phyloP scores from a whole-genome alignment of 805 yeast genomes.

The Barnettozyma sp. region DNA sequence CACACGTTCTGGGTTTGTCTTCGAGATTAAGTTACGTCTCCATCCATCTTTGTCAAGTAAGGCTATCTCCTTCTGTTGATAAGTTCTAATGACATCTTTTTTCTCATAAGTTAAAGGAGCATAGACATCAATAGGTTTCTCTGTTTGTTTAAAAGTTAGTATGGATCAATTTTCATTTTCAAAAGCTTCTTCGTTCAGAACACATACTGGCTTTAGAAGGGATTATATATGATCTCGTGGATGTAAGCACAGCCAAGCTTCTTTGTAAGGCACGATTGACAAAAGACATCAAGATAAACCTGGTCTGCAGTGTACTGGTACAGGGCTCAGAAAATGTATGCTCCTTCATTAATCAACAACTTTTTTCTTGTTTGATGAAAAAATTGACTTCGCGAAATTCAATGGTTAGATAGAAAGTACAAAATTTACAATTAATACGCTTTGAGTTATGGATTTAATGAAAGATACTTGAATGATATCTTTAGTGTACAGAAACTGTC shows the following conservation, averaged over 20 bases:
- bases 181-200: too few relatives aligned
- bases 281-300: neutral
- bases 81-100: constrained; percentile 20
- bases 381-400: too few relatives aligned
- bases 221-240: constrained; percentile 11
- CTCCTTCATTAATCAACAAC: too few relatives aligned
- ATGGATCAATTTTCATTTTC: too few relatives aligned
- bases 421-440: too few relatives aligned
- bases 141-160: too few relatives aligned
- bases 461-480: too few relatives aligned
- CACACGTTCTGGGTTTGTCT: constrained; percentile 38
- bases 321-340: too few relatives aligned
- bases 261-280: neutral
- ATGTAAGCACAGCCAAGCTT: constrained; percentile 5
- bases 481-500: neutral
- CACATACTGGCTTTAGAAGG: constrained; percentile 15
- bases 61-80: constrained; percentile 31
- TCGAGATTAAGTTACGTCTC: constrained; percentile 50
- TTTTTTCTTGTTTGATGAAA: too few relatives aligned
- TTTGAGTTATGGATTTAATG: too few relatives aligned
- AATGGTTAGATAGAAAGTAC: too few relatives aligned
- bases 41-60: constrained; percentile 67
- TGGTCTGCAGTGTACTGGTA: too few relatives aligned
- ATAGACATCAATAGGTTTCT: constrained; percentile 17
- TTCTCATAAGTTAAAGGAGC: constrained; percentile 16